Evolutionary conservation across 1,139 yeast species (phyloP), one percentile per base, ranked within the genome.

Genomic region (Wickerhamomyces sp.): DNA sequence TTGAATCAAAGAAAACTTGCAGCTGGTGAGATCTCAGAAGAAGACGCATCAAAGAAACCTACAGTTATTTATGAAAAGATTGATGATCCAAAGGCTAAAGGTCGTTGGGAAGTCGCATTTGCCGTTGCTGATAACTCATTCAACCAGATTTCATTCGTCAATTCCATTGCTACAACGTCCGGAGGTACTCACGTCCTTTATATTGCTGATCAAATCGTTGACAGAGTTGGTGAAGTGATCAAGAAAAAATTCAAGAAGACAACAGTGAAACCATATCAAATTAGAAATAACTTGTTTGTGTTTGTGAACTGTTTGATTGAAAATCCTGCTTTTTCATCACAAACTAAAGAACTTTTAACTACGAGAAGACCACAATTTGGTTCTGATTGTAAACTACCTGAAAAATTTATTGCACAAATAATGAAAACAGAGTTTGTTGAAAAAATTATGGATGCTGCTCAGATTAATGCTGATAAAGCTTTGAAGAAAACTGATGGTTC

Each of bases 161-260:
- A 93, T 57, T 88, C 96, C 4, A 93, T 93, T 55, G 98, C 98
- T 0, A 93, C 99, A 0, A 91, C 98, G 0, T 68, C 89, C 2
- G 99, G 98, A 41, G 99, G 99, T 47, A 85, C 98, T 0, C 99
- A 93, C 58, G 94, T 89, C 26, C 87, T 82, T 49, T 79, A 82
- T 55, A 73, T 89, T 29, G 70, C 93, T 5, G 96, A 91, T 58
- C 88, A 89, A 61, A 74, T 93, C 38, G 82, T 86, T 19, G 74
- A 70, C 39, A 87, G 85, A 55, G 82, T 87, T 25, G 64, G 79
- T 21, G 86, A 86, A 16, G 65, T 71, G 23, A 73, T 88, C 51
- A 86, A 79, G 54, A 88, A 84, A 62, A 83, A 78, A 56, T 77
- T 76, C 40, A 85, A 84, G 55, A 80, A 78, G 46, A 77, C 86